These are phyloP conservation scores for Annona cherimola DNA, from an alignment of 164 flowering plant genomes.

Conservation along the genomic window DNA sequence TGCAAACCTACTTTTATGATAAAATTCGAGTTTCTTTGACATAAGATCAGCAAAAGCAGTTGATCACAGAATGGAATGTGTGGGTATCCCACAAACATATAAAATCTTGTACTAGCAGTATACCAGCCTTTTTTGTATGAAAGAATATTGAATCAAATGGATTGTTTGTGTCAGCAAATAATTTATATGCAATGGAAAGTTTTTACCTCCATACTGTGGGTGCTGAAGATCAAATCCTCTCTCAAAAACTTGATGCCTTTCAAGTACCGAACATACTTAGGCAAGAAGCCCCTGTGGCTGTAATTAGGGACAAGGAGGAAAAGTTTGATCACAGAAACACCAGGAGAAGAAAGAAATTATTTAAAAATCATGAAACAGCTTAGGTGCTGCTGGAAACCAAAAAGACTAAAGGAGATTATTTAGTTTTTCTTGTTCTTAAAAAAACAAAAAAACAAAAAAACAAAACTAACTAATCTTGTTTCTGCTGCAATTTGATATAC, in stretches of 20 bases:
- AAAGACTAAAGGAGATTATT: too few relatives aligned
- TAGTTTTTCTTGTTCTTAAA: too few relatives aligned
- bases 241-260: slow-evolving; percentile 79
- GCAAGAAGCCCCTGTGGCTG: slow-evolving; percentile 88
- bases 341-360: background rate
- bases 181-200: background rate
- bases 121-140: background rate
- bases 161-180: slow-evolving; percentile 1
- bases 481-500: too few relatives aligned
- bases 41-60: too few relatives aligned
- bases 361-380: too few relatives aligned
- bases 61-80: too few relatives aligned
- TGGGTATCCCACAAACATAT: too few relatives aligned
- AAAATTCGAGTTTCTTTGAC: too few relatives aligned
- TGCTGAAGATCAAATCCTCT: slow-evolving; percentile 82
- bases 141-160: background rate
- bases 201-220: slow-evolving; percentile 87
- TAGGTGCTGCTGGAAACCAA: too few relatives aligned
- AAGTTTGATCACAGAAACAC: background rate
- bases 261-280: slow-evolving; percentile 57
- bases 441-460: too few relatives aligned
- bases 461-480: too few relatives aligned
- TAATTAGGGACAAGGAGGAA: slow-evolving; percentile 9
- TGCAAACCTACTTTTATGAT: too few relatives aligned
- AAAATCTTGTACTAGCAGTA: background rate